Evolutionary conservation across 208 protist genomes (phyloP).

Genomic region (Leishmania mexicana): DNA sequence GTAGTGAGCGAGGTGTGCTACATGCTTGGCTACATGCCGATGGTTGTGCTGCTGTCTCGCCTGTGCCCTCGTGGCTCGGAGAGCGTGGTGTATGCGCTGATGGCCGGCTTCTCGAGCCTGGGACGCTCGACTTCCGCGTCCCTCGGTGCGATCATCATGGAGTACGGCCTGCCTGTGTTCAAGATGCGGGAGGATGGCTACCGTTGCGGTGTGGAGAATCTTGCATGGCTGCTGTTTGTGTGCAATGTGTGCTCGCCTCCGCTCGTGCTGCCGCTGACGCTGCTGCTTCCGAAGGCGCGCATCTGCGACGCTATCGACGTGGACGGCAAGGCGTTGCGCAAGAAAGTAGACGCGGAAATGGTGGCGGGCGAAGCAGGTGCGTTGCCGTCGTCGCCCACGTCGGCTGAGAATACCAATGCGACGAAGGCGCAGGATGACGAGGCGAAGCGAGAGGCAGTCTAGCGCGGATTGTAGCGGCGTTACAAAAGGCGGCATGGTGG

Average conservation of each 20-base stretch:
- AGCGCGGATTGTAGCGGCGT: no score
- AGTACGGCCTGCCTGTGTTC: constrained; percentile 46
- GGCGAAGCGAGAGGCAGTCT: not conserved
- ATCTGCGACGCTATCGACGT: constrained; percentile 54
- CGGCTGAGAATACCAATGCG: not conserved
- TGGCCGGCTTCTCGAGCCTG: constrained; percentile 73
- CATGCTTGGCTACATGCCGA: constrained; percentile 79
- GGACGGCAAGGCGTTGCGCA: constrained; percentile 38
- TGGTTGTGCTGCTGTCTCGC: constrained; percentile 72
- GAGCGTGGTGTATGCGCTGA: constrained; percentile 72
- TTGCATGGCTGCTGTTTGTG: constrained; percentile 49
- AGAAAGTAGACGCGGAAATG: not conserved
- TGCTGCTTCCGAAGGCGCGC: constrained; percentile 55
- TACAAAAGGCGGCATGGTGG: no score
- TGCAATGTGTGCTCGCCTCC: constrained; percentile 50
- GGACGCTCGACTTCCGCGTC: constrained; percentile 41
- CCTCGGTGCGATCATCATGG: constrained; percentile 55
- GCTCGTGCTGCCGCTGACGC: constrained; percentile 45
- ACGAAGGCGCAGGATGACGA: not conserved
- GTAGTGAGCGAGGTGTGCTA: constrained; percentile 55
- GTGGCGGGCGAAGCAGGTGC: not conserved
- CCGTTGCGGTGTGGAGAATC: constrained; percentile 58
- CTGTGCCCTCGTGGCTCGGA: constrained; percentile 79
- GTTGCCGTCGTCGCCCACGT: not conserved
- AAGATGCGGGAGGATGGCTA: constrained; percentile 14